phyloP scores from a whole-genome alignment of 169 alveolate genomes.

The Miamiensis avidus region DNA sequence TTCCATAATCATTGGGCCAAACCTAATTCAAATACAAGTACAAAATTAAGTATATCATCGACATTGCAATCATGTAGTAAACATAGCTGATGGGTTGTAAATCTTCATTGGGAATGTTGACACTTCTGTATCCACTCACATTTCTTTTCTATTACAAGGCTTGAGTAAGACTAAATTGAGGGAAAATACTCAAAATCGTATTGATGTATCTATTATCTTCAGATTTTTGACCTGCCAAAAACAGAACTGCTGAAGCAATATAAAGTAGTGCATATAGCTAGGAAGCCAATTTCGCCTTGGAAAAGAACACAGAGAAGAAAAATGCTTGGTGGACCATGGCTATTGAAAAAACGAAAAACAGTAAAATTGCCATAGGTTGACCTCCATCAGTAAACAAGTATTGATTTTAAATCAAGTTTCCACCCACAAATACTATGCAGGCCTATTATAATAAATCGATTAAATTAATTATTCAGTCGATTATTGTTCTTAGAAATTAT shows the following conservation, averaged over 20 bases:
- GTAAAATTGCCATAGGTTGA: not conserved
- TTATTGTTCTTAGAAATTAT: not conserved
- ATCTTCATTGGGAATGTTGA: not conserved
- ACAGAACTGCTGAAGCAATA: constrained; percentile 12
- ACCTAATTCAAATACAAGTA: constrained; percentile 64
- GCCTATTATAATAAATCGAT: constrained; percentile 9
- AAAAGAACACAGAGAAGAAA: constrained; percentile 16
- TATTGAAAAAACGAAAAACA: constrained; percentile 4
- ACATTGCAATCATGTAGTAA: constrained; percentile 1
- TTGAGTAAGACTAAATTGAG: constrained; percentile 15
- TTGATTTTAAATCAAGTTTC: not conserved
- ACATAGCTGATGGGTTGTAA: not conserved
- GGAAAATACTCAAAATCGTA: constrained; percentile 12
- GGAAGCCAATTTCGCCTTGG: constrained; percentile 28
- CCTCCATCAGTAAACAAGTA: constrained; percentile 7
- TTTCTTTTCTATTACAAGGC: constrained; percentile 21
- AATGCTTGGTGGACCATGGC: constrained; percentile 13
- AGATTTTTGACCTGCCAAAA: not conserved
- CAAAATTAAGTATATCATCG: constrained; percentile 12
- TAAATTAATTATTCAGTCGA: not conserved
- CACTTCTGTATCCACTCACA: not conserved
- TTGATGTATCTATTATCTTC: not conserved
- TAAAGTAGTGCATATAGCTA: constrained; percentile 25
- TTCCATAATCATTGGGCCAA: constrained; percentile 64
- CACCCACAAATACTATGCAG: not conserved